Conservation (phyloP, 441 rosid species). For the Flueggea neowawraea region DNA sequence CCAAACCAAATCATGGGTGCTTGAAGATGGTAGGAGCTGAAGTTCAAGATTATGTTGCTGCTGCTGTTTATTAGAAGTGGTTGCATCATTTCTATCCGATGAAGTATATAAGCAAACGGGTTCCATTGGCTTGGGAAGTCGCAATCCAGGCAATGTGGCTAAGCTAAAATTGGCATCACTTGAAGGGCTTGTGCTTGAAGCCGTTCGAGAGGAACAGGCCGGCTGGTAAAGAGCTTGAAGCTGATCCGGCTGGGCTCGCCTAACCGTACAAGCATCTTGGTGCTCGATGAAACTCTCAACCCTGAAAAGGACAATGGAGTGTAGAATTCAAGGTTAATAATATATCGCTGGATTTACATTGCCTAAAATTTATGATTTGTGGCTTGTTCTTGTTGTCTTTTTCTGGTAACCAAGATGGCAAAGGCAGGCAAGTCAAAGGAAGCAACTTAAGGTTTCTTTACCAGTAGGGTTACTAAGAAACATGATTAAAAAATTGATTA, state of each 20-base stretch:
- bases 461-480: constrained; percentile 32
- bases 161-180: constrained; percentile 61
- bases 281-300: constrained; percentile 99
- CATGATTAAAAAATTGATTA: constrained; percentile 31
- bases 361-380: too few relatives aligned
- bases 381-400: constrained; percentile 4
- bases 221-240: constrained; percentile 32
- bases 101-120: constrained; percentile 22
- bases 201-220: constrained; percentile 78
- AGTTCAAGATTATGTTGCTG: constrained; percentile 73
- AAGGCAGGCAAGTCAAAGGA: constrained; percentile 7
- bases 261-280: constrained; percentile 75
- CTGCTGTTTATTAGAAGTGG: constrained; percentile 17
- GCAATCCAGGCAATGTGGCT: constrained; percentile 35
- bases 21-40: constrained; percentile 61
- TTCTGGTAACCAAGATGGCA: constrained; percentile 1
- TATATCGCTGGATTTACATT: too few relatives aligned
- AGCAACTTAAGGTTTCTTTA: constrained; percentile 6
- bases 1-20: constrained; percentile 13
- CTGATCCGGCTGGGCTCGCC: constrained; percentile 41
- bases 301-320: constrained; percentile 30
- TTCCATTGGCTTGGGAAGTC: constrained; percentile 32
- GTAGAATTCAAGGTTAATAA: too few relatives aligned
- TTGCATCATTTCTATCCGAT: constrained; percentile 19
- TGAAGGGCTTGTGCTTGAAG: constrained; percentile 80